Evolutionary conservation across 1,284 basidiomycete genomes (phyloP).

Genomic region (Trametes versicolor): DNA sequence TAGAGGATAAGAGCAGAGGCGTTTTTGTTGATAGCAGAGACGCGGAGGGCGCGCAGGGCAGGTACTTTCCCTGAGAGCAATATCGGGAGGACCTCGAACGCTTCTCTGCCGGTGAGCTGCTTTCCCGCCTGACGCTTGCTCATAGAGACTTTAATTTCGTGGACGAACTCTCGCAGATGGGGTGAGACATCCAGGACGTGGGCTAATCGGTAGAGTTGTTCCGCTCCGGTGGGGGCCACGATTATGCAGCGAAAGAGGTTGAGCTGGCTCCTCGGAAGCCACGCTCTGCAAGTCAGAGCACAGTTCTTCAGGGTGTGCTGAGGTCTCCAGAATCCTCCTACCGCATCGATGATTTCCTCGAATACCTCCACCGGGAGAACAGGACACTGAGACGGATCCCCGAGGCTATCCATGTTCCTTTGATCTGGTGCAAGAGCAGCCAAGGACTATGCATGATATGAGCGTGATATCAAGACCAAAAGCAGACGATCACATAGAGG

Average conservation of each 20-base stretch:
- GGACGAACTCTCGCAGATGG: neutral
- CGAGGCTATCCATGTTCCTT: no score
- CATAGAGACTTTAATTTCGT: slow-evolving; percentile 3
- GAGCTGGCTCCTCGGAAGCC: slow-evolving; percentile 30
- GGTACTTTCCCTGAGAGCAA: slow-evolving; percentile 3
- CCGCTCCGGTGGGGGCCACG: slow-evolving; percentile 18
- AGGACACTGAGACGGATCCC: neutral
- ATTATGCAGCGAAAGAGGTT: slow-evolving; percentile 32
- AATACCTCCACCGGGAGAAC: slow-evolving; percentile 33
- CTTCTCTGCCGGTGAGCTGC: neutral
- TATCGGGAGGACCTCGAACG: slow-evolving; percentile 12
- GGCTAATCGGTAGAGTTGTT: slow-evolving; percentile 13
- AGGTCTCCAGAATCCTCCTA: slow-evolving; percentile 17
- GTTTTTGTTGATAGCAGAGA: slow-evolving; percentile 1
- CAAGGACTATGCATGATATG: no score
- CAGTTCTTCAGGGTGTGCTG: slow-evolving; percentile 28
- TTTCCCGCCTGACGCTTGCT: neutral
- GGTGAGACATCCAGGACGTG: neutral
- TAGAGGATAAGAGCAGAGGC: slow-evolving; percentile 14
- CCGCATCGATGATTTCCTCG: slow-evolving; percentile 37
- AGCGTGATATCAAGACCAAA: no score
- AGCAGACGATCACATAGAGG: no score
- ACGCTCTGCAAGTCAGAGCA: slow-evolving; percentile 33
- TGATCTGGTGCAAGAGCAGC: no score
- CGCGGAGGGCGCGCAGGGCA: neutral